Base-by-base conservation (phyloP, 164 flowering plant genomes). In the Tetrastigma voinierianum region DNA sequence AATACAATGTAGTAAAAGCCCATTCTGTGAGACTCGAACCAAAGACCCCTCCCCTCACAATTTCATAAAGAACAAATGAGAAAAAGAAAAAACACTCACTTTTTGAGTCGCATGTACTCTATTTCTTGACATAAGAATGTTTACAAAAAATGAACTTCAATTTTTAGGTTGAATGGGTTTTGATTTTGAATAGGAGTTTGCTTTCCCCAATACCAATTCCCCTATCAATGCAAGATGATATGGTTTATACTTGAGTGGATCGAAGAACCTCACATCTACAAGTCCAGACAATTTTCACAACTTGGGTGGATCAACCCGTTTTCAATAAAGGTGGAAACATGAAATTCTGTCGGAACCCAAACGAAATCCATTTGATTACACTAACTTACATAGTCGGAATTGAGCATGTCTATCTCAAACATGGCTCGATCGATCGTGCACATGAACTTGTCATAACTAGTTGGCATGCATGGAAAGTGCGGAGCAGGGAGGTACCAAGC, bases 261-360 rank as follows among this genome's bases (percentile, higher is more conserved):
- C 80, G 57, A 90, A 90, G 74, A 90, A 87, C n/a, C 70, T 60
- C 13, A 81, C 84, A 75, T 90, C 91, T 45, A 90, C 76, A 52
- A 90, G 77, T 75, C 88, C 91, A 45, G n/a, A 90, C 84, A 61
- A 90, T 65, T 72, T 90, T 88, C 24, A 78, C 81, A 48, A 90
- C 83, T 88, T 88, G 9, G 84, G 65, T 2, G 90, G 80, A 57
- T 85, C 84, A 64, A 90, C 76, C 91, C 93, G 69, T 89, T 88
- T 55, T 67, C 47, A 1, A n/a, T n/a, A n/a, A n/a, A n/a, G n/a
- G n/a, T n/a, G n/a, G n/a, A n/a, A n/a, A n/a, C n/a, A n/a, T n/a
- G 96, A 65, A 90, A 90, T 9, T 84, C 91, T 45, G 90, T 85
- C 47, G 96, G 96, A 64, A 90, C 91, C 93, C 93, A 88, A n/a